These are phyloP conservation scores for Hypoxylon lenormandii DNA, from an alignment of 495 filamentous ascomycete species.

Conservation along the genomic window DNA sequence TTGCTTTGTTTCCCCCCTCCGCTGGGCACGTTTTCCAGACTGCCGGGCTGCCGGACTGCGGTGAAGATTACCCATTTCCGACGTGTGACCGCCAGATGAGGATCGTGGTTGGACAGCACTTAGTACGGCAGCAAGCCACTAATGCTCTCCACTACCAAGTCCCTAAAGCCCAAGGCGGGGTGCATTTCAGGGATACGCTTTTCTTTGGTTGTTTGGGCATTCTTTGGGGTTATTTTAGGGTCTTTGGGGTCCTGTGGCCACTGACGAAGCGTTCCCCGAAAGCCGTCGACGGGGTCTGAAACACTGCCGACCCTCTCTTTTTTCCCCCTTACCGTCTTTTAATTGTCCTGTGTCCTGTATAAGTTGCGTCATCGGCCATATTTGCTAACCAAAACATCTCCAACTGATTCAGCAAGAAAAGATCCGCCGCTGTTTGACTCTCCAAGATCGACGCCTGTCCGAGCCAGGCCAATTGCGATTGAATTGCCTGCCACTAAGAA, in stretches of 20 bases:
- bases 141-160: slow-evolving; percentile 34
- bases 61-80: slow-evolving; percentile 35
- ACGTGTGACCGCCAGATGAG: slow-evolving; percentile 25
- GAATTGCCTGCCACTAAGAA: slow-evolving; percentile 54
- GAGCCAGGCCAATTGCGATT: slow-evolving; percentile 62
- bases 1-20: slow-evolving; percentile 9
- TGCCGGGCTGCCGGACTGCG: slow-evolving; percentile 19
- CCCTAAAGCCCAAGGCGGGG: slow-evolving; percentile 23
- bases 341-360: slow-evolving; percentile 27
- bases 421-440: slow-evolving; percentile 38
- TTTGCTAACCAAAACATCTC: slow-evolving; percentile 40
- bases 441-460: slow-evolving; percentile 41
- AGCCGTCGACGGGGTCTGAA: slow-evolving; percentile 16
- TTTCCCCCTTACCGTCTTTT: background rate
- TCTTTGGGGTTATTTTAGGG: background rate
- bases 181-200: slow-evolving; percentile 37
- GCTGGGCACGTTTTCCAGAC: slow-evolving; percentile 14
- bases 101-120: slow-evolving; percentile 31
- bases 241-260: slow-evolving; percentile 15
- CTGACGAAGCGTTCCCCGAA: slow-evolving; percentile 11
- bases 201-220: slow-evolving; percentile 14
- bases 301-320: slow-evolving; percentile 27
- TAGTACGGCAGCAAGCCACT: slow-evolving; percentile 22
- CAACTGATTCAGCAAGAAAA: slow-evolving; percentile 46
- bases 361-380: slow-evolving; percentile 39